Evolutionary conservation across 2,329 filamentous ascomycete species (phyloP).

Genomic region (Penicillium sclerotiorum): DNA sequence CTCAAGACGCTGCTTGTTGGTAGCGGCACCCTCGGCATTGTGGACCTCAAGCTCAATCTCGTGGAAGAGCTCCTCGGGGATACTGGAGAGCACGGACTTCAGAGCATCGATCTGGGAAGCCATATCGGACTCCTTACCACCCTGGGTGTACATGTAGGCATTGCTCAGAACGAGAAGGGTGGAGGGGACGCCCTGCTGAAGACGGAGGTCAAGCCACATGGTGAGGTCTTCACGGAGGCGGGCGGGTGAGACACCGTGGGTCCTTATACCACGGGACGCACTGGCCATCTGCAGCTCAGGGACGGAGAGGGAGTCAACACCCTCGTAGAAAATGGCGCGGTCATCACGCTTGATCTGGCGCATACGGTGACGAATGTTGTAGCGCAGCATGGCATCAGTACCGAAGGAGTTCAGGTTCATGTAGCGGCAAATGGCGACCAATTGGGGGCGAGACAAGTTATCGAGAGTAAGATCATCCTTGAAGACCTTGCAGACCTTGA

Average conservation of each 20-base stretch:
- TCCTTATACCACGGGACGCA: constrained; percentile 87
- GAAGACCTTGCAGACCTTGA: constrained; percentile 99
- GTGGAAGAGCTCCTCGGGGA: constrained; percentile 98
- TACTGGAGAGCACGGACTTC: constrained; percentile 87
- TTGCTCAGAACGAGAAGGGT: constrained; percentile 95
- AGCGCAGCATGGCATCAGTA: constrained; percentile 96
- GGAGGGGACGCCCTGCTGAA: constrained; percentile 93
- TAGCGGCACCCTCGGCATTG: constrained; percentile 93
- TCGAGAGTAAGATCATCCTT: constrained; percentile 96
- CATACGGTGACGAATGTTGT: constrained; percentile 97
- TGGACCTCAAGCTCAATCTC: constrained; percentile 98
- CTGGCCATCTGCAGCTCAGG: constrained; percentile 90
- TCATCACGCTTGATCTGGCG: constrained; percentile 99
- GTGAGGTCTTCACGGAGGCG: constrained; percentile 86
- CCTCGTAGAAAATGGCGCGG: constrained; percentile 89
- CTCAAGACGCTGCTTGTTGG: constrained; percentile 98
- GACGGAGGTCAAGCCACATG: constrained; percentile 90
- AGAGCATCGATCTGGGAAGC: constrained; percentile 90
- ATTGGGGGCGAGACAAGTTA: constrained; percentile 91
- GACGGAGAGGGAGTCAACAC: constrained; percentile 90
- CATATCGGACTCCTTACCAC: constrained; percentile 77
- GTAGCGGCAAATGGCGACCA: constrained; percentile 97
- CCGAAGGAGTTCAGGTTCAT: constrained; percentile 98
- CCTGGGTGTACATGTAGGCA: constrained; percentile 88
- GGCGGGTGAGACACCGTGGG: constrained; percentile 86